phyloP scores from a whole-genome alignment of 495 filamentous ascomycete species.

The Podospora bellae-mahoneyi region DNA sequence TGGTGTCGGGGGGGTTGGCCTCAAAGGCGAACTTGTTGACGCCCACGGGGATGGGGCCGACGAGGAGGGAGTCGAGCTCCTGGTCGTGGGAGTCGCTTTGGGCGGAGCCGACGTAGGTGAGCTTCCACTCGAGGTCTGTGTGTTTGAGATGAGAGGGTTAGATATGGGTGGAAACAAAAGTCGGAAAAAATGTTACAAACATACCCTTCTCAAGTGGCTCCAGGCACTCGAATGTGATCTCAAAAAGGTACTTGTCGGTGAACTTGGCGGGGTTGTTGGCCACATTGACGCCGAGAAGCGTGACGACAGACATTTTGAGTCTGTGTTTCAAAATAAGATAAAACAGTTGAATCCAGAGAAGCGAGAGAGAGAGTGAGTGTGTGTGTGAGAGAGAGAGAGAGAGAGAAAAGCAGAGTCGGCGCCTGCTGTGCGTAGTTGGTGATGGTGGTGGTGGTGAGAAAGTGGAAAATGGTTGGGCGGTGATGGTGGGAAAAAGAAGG shows the following conservation, averaged over 20 bases:
- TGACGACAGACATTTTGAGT: conserved; percentile 88
- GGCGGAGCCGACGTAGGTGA: conserved; percentile 97
- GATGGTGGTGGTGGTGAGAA: neutral
- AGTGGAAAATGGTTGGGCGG: neutral
- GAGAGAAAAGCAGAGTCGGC: neutral
- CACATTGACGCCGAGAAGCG: conserved; percentile 89
- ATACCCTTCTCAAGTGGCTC: conserved; percentile 86
- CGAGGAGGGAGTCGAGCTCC: conserved; percentile 93
- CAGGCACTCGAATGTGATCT: conserved; percentile 98
- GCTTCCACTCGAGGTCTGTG: conserved; percentile 97
- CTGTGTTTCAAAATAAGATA: neutral
- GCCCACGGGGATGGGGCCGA: conserved; percentile 92
- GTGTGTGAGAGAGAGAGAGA: too few relatives aligned
- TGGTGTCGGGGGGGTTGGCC: conserved; percentile 84
- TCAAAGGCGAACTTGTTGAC: conserved; percentile 99
- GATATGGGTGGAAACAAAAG: neutral
- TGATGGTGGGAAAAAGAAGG: neutral
- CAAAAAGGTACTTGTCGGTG: conserved; percentile 84
- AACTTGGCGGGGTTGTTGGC: conserved; percentile 95
- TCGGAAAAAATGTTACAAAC: conserved; percentile 3
- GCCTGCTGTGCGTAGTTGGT: neutral
- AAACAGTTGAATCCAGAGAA: neutral
- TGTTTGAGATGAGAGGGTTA: neutral
- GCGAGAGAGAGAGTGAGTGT: too few relatives aligned
- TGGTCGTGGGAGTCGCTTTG: conserved; percentile 98